These are phyloP conservation scores for Pythium brachiatum DNA, from an alignment of 352 stramenopile genomes.

Conservation along the genomic window DNA sequence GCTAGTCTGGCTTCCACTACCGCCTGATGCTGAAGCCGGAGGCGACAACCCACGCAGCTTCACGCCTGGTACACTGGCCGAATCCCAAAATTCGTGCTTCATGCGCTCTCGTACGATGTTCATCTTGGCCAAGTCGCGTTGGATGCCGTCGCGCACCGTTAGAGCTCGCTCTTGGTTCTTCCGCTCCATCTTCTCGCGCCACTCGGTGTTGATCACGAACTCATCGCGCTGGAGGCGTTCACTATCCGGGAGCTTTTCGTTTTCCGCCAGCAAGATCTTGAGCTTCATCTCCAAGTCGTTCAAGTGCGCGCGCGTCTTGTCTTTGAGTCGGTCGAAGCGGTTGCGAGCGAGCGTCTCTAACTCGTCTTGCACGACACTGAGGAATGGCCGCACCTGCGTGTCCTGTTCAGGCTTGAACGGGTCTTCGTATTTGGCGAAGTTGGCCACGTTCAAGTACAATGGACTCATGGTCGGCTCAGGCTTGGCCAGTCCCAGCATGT, in stretches of 20 bases:
- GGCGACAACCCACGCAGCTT: constrained; percentile 57
- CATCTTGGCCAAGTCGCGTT: constrained; percentile 69
- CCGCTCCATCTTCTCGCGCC: constrained; percentile 50
- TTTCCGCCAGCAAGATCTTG: constrained; percentile 64
- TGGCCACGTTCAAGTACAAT: constrained; percentile 59
- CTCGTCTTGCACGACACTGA: constrained; percentile 36
- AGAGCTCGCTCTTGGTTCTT: constrained; percentile 56
- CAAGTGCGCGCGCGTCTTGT: constrained; percentile 57
- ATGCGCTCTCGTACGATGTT: constrained; percentile 83
- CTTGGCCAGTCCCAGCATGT: constrained; percentile 18
- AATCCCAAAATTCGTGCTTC: constrained; percentile 91
- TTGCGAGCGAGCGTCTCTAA: constrained; percentile 40
- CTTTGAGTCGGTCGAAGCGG: constrained; percentile 66
- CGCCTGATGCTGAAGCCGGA: not conserved
- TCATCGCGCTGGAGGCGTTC: constrained; percentile 81
- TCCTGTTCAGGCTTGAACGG: constrained; percentile 53
- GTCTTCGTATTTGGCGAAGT: constrained; percentile 70
- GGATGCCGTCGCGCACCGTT: constrained; percentile 62
- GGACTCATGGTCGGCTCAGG: constrained; percentile 37
- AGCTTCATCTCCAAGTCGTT: constrained; percentile 67
- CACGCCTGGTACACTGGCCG: constrained; percentile 61
- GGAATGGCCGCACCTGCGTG: constrained; percentile 36
- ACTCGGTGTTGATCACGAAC: constrained; percentile 88
- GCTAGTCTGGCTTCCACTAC: not conserved
- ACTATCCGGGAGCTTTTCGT: constrained; percentile 56